These are phyloP conservation scores for Gossypium trilobum DNA, from an alignment of 441 rosid species.

Conservation along the genomic window DNA sequence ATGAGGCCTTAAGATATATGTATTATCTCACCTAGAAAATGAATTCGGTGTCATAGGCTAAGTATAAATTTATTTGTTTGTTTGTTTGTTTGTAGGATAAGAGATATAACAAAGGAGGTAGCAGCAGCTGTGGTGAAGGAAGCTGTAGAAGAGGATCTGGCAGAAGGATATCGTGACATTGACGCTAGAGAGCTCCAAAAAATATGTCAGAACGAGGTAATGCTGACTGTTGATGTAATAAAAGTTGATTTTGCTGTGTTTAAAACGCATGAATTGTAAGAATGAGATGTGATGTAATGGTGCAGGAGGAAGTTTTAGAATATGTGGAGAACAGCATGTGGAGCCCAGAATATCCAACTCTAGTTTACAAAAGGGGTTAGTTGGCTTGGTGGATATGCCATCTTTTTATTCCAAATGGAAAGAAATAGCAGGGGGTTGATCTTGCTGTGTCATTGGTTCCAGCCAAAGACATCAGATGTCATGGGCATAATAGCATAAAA, in stretches of 20 bases:
- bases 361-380: constrained; percentile 6
- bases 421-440: not conserved
- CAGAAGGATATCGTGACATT: constrained; percentile 76
- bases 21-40: not conserved
- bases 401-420: not conserved
- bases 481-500: not conserved
- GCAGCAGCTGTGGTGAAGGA: constrained; percentile 90
- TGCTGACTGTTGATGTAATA: not conserved
- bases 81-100: constrained; percentile 48
- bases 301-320: constrained; percentile 4
- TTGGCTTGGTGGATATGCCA: not conserved
- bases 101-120: constrained; percentile 80
- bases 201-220: constrained; percentile 50
- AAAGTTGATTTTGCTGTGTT: constrained; percentile 1
- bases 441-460: not conserved
- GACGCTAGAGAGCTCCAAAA: constrained; percentile 64
- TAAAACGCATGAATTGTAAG: not conserved
- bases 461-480: not conserved
- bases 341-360: constrained; percentile 8
- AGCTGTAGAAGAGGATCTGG: constrained; percentile 76
- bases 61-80: not conserved
- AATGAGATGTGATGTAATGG: not conserved
- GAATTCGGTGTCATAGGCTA: constrained; percentile 1
- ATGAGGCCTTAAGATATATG: not conserved
- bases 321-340: constrained; percentile 9